phyloP scores from a whole-genome alignment of 2,329 filamentous ascomycete species.

The Claviceps sp. region DNA sequence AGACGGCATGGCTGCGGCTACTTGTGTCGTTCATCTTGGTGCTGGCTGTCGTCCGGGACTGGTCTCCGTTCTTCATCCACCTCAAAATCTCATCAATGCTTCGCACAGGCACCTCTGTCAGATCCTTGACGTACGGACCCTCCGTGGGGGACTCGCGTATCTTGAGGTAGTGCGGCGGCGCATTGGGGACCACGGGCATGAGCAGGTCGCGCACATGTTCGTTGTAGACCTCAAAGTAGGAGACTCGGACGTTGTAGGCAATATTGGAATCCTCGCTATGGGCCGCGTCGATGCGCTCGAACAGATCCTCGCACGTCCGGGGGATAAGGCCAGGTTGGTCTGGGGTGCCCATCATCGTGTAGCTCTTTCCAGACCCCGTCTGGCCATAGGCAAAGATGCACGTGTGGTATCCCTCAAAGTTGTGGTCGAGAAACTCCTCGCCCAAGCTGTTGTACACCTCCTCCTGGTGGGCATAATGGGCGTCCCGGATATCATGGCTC shows the following conservation, averaged over 20 bases:
- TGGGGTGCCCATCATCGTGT: constrained; percentile 89
- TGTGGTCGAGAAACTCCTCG: constrained; percentile 96
- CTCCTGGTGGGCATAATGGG: constrained; percentile 82
- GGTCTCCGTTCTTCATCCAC: constrained; percentile 81
- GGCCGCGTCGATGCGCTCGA: constrained; percentile 74
- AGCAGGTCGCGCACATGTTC: constrained; percentile 94
- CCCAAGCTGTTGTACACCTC: constrained; percentile 90
- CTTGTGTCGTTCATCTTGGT: constrained; percentile 99
- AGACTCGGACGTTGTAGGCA: constrained; percentile 93
- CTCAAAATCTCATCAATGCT: constrained; percentile 78
- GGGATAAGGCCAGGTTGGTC: constrained; percentile 87
- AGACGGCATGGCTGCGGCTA: constrained; percentile 90
- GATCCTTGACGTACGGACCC: constrained; percentile 90
- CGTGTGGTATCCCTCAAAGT: constrained; percentile 97
- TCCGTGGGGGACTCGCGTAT: constrained; percentile 92
- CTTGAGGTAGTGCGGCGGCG: constrained; percentile 83
- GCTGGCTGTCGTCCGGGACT: constrained; percentile 75
- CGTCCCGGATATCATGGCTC: constrained; percentile 70
- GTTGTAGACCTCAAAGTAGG: constrained; percentile 99
- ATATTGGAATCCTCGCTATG: constrained; percentile 75
- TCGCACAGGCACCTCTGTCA: constrained; percentile 85
- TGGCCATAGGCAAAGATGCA: constrained; percentile 99
- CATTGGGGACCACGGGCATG: constrained; percentile 55
- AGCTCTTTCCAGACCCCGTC: constrained; percentile 94
- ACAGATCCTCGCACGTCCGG: constrained; percentile 88